Conservation (phyloP, 345 rosid species). For the Clausena lansium region DNA sequence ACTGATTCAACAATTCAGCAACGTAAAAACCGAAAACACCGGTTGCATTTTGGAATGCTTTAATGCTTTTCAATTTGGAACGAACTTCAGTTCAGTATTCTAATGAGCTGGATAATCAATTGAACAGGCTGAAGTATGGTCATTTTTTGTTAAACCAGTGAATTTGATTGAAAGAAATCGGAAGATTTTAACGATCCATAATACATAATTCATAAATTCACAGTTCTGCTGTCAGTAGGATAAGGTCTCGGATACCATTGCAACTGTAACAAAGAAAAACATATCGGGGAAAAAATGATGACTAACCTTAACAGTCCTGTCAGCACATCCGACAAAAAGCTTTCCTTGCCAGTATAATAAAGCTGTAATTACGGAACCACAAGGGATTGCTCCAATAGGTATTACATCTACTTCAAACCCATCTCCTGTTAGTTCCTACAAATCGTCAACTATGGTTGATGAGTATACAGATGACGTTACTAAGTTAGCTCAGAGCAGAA, state of each 20-base stretch:
- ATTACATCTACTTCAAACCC: conserved; percentile 51
- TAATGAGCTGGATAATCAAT: background rate
- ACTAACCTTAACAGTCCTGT: conserved; percentile 62
- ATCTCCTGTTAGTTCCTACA: conserved; percentile 75
- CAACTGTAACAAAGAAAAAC: background rate
- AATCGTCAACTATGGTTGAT: background rate
- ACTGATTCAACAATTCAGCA: background rate
- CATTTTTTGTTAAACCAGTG: background rate
- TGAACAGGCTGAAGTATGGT: background rate
- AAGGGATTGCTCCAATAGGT: conserved; percentile 63
- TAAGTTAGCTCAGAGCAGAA: no score
- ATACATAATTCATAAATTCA: no score
- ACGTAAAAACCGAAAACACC: background rate
- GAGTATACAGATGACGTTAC: no score
- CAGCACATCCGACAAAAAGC: conserved; percentile 75
- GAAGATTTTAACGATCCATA: background rate
- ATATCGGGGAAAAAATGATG: background rate
- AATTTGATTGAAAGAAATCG: background rate
- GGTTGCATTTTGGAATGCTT: background rate
- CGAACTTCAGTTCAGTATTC: background rate
- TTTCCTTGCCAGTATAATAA: conserved; percentile 73
- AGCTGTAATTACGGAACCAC: conserved; percentile 64
- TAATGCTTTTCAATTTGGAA: background rate
- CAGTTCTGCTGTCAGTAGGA: no score
- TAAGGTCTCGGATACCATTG: no score